Evolutionary conservation across 306 rosid species (phyloP).

Genomic region (Delonix regia): DNA sequence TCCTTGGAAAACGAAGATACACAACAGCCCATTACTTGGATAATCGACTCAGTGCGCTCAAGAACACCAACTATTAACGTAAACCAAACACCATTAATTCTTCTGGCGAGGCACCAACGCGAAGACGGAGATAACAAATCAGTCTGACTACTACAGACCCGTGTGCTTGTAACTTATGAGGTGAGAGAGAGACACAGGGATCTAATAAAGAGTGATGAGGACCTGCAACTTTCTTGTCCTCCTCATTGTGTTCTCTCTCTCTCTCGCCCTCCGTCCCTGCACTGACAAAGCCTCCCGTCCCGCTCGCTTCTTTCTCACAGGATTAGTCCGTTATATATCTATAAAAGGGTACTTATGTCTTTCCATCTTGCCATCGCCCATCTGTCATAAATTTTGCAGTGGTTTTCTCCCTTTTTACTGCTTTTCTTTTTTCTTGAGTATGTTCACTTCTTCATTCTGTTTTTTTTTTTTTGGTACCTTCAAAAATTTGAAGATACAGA

Average conservation of each 20-base stretch:
- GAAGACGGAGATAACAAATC: neutral
- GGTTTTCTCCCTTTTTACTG: neutral
- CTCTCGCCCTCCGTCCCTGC: conserved; percentile 23
- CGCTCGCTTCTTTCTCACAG: conserved; percentile 34
- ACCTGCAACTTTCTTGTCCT: conserved; percentile 45
- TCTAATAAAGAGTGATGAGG: conserved; percentile 18
- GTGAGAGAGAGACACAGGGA: conserved; percentile 30
- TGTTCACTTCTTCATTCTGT: too few relatives aligned
- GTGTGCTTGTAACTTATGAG: conserved; percentile 15
- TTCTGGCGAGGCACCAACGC: conserved; percentile 9
- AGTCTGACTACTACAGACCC: neutral
- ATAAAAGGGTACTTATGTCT: conserved; percentile 33
- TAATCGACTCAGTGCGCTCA: conserved; percentile 43
- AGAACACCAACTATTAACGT: conserved; percentile 30
- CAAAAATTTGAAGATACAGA: too few relatives aligned
- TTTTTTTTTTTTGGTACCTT: too few relatives aligned
- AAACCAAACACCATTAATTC: neutral
- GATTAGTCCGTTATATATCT: conserved; percentile 45
- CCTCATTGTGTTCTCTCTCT: conserved; percentile 36
- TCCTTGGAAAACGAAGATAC: conserved; percentile 40
- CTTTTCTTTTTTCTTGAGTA: neutral
- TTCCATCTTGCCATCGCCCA: neutral
- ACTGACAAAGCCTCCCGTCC: conserved; percentile 48
- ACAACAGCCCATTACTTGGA: conserved; percentile 74
- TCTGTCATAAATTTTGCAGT: neutral